These are phyloP conservation scores for Prunella vulgaris DNA, from an alignment of 257 asterid species.

Conservation along the genomic window DNA sequence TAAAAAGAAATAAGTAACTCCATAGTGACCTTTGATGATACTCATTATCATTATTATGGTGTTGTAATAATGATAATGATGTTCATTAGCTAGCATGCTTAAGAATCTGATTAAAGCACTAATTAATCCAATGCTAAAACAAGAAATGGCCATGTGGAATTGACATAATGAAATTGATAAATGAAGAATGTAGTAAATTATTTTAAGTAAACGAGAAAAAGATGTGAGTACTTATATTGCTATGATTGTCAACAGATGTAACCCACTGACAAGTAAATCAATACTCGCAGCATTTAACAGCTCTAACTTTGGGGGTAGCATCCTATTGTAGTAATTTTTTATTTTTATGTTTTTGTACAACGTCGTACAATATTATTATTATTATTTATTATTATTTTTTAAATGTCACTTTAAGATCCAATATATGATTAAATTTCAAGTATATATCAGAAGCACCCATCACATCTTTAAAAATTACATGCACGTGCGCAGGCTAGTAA, in stretches of 20 bases:
- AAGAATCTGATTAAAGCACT: not conserved
- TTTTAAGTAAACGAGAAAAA: slow-evolving; percentile 17
- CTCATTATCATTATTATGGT: no score
- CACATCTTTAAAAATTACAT: slow-evolving; percentile 26
- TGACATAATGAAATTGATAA: slow-evolving; percentile 8
- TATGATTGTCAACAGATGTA: slow-evolving; percentile 32
- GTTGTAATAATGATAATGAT: slow-evolving; percentile 27
- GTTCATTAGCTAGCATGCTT: slow-evolving; percentile 20
- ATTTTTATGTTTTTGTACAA: no score
- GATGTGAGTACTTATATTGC: slow-evolving; percentile 20
- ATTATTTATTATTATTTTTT: slow-evolving; percentile 1
- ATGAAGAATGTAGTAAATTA: not conserved
- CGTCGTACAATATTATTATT: slow-evolving; percentile 25
- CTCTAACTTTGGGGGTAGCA: not conserved
- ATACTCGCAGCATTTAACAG: slow-evolving; percentile 22
- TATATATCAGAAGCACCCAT: slow-evolving; percentile 27
- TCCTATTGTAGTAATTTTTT: slow-evolving; percentile 16
- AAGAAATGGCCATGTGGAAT: slow-evolving; percentile 8
- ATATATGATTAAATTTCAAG: slow-evolving; percentile 25
- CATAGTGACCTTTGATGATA: no score
- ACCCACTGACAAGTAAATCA: slow-evolving; percentile 29
- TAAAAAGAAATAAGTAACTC: no score
- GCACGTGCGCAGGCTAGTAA: slow-evolving; percentile 28
- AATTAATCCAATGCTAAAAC: slow-evolving; percentile 18
- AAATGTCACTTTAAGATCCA: slow-evolving; percentile 34